Conservation (phyloP, 768 basidiomycete genomes). For the Cytidiella melzeri region DNA sequence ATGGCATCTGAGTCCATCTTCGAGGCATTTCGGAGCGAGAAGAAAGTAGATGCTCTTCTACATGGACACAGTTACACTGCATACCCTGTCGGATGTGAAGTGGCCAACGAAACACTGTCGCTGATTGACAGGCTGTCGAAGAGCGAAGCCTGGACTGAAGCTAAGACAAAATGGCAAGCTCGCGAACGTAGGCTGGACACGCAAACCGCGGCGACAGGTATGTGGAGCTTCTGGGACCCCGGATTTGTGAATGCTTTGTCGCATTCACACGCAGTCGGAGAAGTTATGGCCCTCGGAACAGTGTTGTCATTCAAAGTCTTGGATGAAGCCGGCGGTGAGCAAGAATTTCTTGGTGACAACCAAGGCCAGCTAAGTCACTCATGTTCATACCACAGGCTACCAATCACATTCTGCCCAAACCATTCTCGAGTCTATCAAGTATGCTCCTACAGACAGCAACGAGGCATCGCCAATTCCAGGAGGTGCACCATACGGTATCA, state of each 20-base stretch:
- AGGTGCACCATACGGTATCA: conserved; percentile 58
- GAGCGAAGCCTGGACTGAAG: conserved; percentile 52
- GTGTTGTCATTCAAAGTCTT: conserved; percentile 76
- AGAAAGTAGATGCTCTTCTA: conserved; percentile 79
- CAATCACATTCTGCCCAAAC: conserved; percentile 57
- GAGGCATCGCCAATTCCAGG: conserved; percentile 40
- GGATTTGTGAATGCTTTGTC: conserved; percentile 65
- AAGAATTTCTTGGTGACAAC: not conserved
- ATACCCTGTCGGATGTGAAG: conserved; percentile 87
- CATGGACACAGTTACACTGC: conserved; percentile 98
- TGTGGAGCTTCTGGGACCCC: conserved; percentile 90
- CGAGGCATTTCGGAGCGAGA: conserved; percentile 64
- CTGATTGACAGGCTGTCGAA: conserved; percentile 47
- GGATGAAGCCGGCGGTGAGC: conserved; percentile 48
- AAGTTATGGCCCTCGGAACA: conserved; percentile 83
- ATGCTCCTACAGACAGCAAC: conserved; percentile 15
- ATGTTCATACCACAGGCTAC: conserved; percentile 33
- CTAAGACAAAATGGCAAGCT: conserved; percentile 52
- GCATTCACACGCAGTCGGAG: conserved; percentile 46
- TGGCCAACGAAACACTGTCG: conserved; percentile 75
- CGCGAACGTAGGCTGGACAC: not conserved
- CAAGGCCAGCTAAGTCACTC: conserved; percentile 10
- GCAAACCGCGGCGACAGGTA: conserved; percentile 15
- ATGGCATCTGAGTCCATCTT: conserved; percentile 79
- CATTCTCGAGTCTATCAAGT: conserved; percentile 47